Percentiles rank a stretch among this genome's conserved stretches.
phyloP scores from a whole-genome alignment of 257 asterid species.

The Nicotiana tomentosiformis region DNA sequence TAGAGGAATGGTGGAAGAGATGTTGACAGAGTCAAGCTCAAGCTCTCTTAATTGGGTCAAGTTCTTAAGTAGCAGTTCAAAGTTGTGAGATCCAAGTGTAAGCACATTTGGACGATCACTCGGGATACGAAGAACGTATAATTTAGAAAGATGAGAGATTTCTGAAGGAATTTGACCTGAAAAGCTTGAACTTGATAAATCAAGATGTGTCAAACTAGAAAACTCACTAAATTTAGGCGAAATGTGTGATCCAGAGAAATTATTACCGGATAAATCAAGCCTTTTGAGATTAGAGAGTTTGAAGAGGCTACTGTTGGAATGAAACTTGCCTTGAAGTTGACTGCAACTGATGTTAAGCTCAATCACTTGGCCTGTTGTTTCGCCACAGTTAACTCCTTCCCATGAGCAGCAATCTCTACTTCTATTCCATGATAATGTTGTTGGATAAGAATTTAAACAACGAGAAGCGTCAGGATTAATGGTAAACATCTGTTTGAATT shows the following conservation, averaged over 20 bases:
- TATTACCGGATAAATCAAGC: conserved; percentile 14
- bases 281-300: conserved; percentile 2
- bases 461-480: background rate
- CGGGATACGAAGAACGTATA: background rate
- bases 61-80: conserved; percentile 22
- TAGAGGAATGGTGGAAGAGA: conserved; percentile 10
- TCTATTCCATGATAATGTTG: background rate
- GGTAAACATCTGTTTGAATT: background rate
- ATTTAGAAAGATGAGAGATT: background rate
- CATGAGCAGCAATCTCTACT: background rate
- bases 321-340: conserved; percentile 14
- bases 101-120: background rate
- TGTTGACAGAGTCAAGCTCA: background rate
- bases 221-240: conserved; percentile 11
- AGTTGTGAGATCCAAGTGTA: background rate
- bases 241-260: conserved; percentile 9
- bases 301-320: conserved; percentile 15
- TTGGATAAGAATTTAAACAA: background rate
- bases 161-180: conserved; percentile 17
- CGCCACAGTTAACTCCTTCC: conserved; percentile 18
- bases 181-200: conserved; percentile 16
- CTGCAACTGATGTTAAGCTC: conserved; percentile 19
- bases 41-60: conserved; percentile 12
- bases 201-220: conserved; percentile 8
- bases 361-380: conserved; percentile 5